Evolutionary conservation across 192 early-diverging fungal genomes (phyloP).

Genomic region (Backusella luteola): DNA sequence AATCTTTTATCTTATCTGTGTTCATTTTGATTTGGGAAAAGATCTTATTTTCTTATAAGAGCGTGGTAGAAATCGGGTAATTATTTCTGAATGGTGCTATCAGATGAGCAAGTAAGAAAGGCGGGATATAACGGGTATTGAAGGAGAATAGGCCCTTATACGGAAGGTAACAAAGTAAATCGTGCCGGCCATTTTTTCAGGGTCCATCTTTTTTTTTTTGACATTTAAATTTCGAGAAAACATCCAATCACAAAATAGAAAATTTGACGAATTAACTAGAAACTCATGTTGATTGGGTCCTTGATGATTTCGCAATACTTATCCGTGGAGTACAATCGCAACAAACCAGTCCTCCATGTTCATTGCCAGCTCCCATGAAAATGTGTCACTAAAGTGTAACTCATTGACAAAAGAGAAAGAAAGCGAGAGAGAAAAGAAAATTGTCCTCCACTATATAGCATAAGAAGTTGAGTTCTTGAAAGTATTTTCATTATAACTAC

Average conservation of each 20-base stretch:
- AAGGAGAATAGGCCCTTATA: not conserved
- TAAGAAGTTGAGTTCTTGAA: not conserved
- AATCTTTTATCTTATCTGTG: not conserved
- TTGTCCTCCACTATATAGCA: not conserved
- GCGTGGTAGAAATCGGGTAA: constrained; percentile 3
- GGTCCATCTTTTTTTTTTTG: constrained; percentile 5
- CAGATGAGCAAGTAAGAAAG: not conserved
- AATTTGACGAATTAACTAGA: not conserved
- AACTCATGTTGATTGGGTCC: not conserved
- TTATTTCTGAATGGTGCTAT: not conserved
- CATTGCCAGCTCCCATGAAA: constrained; percentile 7
- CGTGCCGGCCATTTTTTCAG: not conserved
- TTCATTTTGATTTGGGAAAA: not conserved
- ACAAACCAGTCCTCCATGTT: not conserved
- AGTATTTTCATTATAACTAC: not conserved
- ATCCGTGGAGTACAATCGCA: not conserved
- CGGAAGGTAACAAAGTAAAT: not conserved
- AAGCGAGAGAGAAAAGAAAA: not conserved
- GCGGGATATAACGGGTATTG: constrained; percentile 8
- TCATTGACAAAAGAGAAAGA: not conserved
- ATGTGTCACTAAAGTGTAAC: not conserved
- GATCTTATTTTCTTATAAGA: not conserved
- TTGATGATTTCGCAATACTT: not conserved
- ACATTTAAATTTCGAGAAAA: not conserved
- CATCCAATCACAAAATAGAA: constrained; percentile 3